Conservation (phyloP, 257 asterid species). For the Plantago elongata region DNA sequence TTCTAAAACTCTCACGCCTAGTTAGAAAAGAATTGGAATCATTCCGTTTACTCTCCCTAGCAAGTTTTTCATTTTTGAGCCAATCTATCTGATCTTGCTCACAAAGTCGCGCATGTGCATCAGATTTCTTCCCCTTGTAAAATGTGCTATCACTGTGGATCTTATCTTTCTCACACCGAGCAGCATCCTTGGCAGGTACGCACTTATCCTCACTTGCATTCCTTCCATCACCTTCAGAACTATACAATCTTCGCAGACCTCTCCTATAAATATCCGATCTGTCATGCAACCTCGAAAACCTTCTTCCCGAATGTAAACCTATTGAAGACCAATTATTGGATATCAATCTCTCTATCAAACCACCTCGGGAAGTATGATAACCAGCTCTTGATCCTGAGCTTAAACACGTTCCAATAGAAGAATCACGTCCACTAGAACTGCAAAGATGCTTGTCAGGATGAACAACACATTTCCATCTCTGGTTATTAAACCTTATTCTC, state of each 20-base stretch:
- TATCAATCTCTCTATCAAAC: conserved; percentile 38
- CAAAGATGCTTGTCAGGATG: conserved; percentile 37
- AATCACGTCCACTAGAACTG: conserved; percentile 34
- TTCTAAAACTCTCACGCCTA: conserved; percentile 67
- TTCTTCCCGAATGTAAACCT: conserved; percentile 33
- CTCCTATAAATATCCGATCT: conserved; percentile 40
- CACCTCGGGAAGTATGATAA: conserved; percentile 28
- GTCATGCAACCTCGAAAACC: conserved; percentile 31
- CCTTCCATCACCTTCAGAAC: conserved; percentile 94
- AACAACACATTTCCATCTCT: conserved; percentile 46
- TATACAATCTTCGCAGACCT: conserved; percentile 45
- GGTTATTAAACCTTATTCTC: conserved; percentile 44
- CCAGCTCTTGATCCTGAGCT: conserved; percentile 28
- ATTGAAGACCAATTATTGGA: conserved; percentile 33
- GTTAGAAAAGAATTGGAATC: conserved; percentile 85
- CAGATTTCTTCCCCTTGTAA: conserved; percentile 30
- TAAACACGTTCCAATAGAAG: conserved; percentile 38
- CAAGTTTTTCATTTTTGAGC: conserved; percentile 73
- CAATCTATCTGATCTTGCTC: conserved; percentile 94
- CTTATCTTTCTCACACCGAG: conserved; percentile 42
- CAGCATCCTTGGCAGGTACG: conserved; percentile 36
- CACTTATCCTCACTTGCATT: conserved; percentile 72
- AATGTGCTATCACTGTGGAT: conserved; percentile 31
- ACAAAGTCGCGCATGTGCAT: conserved; percentile 86
- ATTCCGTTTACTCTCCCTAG: conserved; percentile 74